phyloP scores from a whole-genome alignment of 2,329 filamentous ascomycete genomes.

The Lachnellula arida region DNA sequence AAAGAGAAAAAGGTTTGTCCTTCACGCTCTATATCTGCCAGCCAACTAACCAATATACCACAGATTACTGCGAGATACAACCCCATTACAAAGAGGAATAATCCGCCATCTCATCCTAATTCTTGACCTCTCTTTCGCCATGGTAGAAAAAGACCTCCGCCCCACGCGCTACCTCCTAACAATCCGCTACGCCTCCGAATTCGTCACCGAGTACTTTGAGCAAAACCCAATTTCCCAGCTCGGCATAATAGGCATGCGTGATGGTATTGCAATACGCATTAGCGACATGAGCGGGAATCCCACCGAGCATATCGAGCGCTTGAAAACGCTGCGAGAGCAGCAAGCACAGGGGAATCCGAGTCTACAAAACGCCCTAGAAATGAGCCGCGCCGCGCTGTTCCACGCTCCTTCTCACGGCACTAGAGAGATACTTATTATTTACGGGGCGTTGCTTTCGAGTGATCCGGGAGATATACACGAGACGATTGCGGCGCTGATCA shows the following conservation, averaged over 20 bases:
- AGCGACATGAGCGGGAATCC: conserved; percentile 91
- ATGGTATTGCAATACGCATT: conserved; percentile 80
- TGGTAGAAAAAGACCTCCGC: conserved; percentile 91
- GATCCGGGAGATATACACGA: conserved; percentile 95
- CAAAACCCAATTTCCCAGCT: conserved; percentile 98
- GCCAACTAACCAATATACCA: conserved; percentile 20
- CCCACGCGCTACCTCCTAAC: conserved; percentile 81
- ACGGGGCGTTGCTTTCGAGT: conserved; percentile 82
- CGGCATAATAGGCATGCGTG: conserved; percentile 86
- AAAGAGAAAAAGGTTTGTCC: conserved; percentile 63
- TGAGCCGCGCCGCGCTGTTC: conserved; percentile 87
- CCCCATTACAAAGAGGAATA: conserved; percentile 90
- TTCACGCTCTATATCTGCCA: not conserved
- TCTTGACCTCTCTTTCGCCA: conserved; percentile 86
- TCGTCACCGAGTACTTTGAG: conserved; percentile 93
- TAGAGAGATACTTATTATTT: conserved; percentile 85
- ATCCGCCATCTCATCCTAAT: conserved; percentile 94
- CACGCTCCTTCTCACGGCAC: conserved; percentile 93
- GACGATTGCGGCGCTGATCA: conserved; percentile 73
- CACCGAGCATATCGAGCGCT: conserved; percentile 74
- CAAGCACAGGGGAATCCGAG: conserved; percentile 73
- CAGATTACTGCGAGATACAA: conserved; percentile 86
- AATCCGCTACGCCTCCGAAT: conserved; percentile 77
- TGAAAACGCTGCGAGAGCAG: conserved; percentile 61
- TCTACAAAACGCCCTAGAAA: conserved; percentile 91